These are phyloP conservation scores for Tarenaya hassleriana DNA, from an alignment of 345 rosid species.

Conservation along the genomic window DNA sequence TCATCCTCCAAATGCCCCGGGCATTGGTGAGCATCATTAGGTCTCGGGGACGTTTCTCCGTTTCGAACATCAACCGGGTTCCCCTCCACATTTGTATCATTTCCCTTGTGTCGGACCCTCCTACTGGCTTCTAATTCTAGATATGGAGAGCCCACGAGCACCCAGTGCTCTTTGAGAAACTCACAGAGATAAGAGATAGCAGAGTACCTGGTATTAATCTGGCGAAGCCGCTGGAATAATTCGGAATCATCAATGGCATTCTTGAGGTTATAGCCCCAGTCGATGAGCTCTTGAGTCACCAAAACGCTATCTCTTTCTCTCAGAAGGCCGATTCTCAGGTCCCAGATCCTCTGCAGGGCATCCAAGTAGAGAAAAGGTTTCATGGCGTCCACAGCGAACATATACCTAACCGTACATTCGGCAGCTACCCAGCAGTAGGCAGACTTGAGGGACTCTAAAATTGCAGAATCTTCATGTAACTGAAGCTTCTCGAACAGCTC, in stretches of 20 bases:
- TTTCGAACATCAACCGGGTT: not conserved
- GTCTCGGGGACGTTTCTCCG: not conserved
- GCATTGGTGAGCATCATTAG: slow-evolving; percentile 6
- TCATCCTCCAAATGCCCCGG: slow-evolving; percentile 14
- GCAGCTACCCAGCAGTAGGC: slow-evolving; percentile 54
- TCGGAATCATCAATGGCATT: slow-evolving; percentile 22
- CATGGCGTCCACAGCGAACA: slow-evolving; percentile 23
- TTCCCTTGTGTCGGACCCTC: too few species aligned
- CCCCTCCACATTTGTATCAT: not conserved
- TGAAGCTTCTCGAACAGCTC: slow-evolving; percentile 35
- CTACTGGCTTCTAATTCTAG: not conserved
- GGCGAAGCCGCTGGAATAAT: slow-evolving; percentile 23
- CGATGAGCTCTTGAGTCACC: slow-evolving; percentile 26
- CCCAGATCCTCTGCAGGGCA: slow-evolving; percentile 55
- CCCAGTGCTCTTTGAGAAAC: slow-evolving; percentile 7
- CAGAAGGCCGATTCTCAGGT: slow-evolving; percentile 30
- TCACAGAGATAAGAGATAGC: slow-evolving; percentile 18
- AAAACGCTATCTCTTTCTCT: slow-evolving; percentile 33
- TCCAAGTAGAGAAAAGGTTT: slow-evolving; percentile 20
- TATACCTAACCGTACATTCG: slow-evolving; percentile 47
- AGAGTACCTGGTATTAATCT: slow-evolving; percentile 27
- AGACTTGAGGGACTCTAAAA: slow-evolving; percentile 37
- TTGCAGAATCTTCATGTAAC: slow-evolving; percentile 14
- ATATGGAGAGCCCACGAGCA: too few species aligned
- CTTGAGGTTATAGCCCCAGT: slow-evolving; percentile 24